These are phyloP conservation scores for Picea abies DNA, from an alignment of 83 land plant species.

Conservation along the genomic window DNA sequence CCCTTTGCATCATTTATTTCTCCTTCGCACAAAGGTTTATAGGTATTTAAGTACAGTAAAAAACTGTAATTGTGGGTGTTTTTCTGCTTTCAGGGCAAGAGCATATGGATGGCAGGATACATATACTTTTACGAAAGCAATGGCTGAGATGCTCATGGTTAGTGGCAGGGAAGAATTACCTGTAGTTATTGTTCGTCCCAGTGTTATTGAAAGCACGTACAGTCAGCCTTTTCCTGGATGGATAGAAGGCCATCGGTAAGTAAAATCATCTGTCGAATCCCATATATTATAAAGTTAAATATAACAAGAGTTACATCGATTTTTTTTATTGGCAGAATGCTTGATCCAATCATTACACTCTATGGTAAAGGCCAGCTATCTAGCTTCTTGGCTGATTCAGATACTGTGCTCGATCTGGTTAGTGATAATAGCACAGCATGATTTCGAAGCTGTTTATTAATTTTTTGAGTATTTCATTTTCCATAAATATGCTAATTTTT, in stretches of 20 bases:
- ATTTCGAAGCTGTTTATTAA: too few relatives aligned
- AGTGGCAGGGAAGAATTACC: slow-evolving; percentile 65
- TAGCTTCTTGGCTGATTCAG: not conserved
- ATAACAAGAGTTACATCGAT: not conserved
- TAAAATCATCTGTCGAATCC: not conserved
- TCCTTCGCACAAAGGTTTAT: too few relatives aligned
- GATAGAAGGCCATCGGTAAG: slow-evolving; percentile 87
- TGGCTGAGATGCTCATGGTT: slow-evolving; percentile 89
- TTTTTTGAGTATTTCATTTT: too few relatives aligned
- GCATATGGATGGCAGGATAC: slow-evolving; percentile 94
- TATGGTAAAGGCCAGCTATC: not conserved
- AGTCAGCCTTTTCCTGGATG: slow-evolving; percentile 91
- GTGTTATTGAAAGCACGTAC: slow-evolving; percentile 81
- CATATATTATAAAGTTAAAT: too few relatives aligned
- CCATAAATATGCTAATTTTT: too few relatives aligned
- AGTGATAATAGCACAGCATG: too few relatives aligned
- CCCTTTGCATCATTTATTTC: too few relatives aligned
- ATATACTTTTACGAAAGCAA: slow-evolving; percentile 91
- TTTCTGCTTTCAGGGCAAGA: slow-evolving; percentile 47
- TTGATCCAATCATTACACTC: not conserved
- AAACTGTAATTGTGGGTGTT: too few relatives aligned
- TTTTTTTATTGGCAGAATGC: slow-evolving; percentile 59
- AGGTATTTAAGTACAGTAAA: too few relatives aligned
- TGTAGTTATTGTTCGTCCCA: slow-evolving; percentile 80
- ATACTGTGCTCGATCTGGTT: not conserved